Evolutionary conservation across 2,329 filamentous ascomycete genomes (phyloP).

Genomic region (Cercospora sp.): DNA sequence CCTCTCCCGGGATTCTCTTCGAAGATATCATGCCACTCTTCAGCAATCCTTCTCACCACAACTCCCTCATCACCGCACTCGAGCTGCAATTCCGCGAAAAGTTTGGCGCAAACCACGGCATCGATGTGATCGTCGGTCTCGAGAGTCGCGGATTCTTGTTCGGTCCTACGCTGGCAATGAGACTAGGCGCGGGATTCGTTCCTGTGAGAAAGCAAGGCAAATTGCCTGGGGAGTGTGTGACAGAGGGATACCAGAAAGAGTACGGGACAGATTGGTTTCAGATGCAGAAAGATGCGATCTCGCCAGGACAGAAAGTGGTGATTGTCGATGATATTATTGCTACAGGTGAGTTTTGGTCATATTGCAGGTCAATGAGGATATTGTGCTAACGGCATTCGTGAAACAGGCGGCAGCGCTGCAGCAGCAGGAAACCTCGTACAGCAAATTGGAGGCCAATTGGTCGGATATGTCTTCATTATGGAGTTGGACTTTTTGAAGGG

Average conservation of each 20-base stretch:
- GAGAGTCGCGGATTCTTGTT: conserved; percentile 96
- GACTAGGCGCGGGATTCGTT: conserved; percentile 81
- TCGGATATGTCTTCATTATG: conserved; percentile 93
- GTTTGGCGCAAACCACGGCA: conserved; percentile 50
- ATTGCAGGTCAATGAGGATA: not conserved
- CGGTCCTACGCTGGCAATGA: conserved; percentile 82
- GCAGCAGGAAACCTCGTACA: conserved; percentile 84
- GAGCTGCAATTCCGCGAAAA: conserved; percentile 74
- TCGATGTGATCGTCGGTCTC: conserved; percentile 86
- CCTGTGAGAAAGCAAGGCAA: conserved; percentile 95
- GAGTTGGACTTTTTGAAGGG: conserved; percentile 93
- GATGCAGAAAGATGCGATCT: conserved; percentile 85
- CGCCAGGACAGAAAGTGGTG: conserved; percentile 82
- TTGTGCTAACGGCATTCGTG: not conserved
- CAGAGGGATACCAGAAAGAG: conserved; percentile 88
- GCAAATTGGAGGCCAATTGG: conserved; percentile 78
- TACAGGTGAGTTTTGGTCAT: conserved; percentile 67
- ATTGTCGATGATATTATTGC: conserved; percentile 98
- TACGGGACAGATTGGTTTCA: conserved; percentile 95
- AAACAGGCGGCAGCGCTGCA: conserved; percentile 81
- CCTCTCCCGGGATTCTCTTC: conserved; percentile 87
- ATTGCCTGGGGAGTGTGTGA: conserved; percentile 84
- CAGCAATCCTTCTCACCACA: conserved; percentile 71
- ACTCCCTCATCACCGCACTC: conserved; percentile 76
- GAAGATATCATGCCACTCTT: conserved; percentile 98